These are phyloP conservation scores for Penicillium antarcticum DNA, from an alignment of 495 filamentous ascomycete species.

Conservation along the genomic window DNA sequence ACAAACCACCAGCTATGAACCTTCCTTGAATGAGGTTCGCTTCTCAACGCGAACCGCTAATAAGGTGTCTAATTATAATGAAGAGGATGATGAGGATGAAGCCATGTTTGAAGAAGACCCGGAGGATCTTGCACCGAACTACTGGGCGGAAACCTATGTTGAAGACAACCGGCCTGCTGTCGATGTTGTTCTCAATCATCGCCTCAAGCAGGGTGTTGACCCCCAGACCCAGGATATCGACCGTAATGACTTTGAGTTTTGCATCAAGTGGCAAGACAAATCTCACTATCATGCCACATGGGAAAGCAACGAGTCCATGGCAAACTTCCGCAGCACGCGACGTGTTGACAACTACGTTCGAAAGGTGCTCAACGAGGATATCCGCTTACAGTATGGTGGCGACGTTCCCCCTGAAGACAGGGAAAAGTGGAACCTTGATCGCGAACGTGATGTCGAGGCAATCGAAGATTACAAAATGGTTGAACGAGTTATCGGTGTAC, in stretches of 20 bases:
- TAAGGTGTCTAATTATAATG: constrained; percentile 83
- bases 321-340: constrained; percentile 69
- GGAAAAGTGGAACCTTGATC: constrained; percentile 87
- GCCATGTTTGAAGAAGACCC: constrained; percentile 68
- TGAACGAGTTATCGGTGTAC: constrained; percentile 83
- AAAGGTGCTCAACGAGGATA: constrained; percentile 72
- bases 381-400: constrained; percentile 65
- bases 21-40: constrained; percentile 68
- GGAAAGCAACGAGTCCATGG: constrained; percentile 72
- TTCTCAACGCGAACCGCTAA: constrained; percentile 88
- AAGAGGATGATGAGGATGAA: constrained; percentile 78
- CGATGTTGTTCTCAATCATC: constrained; percentile 84
- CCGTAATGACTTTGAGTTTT: constrained; percentile 86
- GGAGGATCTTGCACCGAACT: constrained; percentile 52
- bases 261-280: constrained; percentile 95
- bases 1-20: constrained; percentile 58
- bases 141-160: constrained; percentile 60
- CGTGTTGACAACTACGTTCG: constrained; percentile 91
- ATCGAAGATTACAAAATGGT: constrained; percentile 83
- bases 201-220: constrained; percentile 66
- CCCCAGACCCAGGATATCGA: constrained; percentile 50
- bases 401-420: constrained; percentile 77
- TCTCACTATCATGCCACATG: constrained; percentile 95
- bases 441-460: constrained; percentile 79
- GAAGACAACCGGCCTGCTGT: constrained; percentile 76